These are phyloP conservation scores for Spathaspora boniae DNA, from an alignment of 805 yeast species.

Conservation along the genomic window DNA sequence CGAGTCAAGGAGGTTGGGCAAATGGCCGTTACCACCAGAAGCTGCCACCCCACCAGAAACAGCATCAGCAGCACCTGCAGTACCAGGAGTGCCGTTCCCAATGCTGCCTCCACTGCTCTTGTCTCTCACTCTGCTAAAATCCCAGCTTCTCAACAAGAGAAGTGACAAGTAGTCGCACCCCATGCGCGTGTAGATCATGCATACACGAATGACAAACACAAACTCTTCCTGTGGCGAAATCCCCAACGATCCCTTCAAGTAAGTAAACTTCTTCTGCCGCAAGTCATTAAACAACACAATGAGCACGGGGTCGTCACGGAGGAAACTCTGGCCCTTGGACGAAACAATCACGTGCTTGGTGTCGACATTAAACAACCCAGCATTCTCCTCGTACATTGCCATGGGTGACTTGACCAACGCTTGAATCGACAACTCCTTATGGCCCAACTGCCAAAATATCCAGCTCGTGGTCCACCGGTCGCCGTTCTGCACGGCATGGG, in stretches of 20 bases:
- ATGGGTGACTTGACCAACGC: conserved; percentile 59
- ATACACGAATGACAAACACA: conserved; percentile 57
- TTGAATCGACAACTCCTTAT: conserved; percentile 48
- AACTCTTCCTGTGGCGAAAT: conserved; percentile 50
- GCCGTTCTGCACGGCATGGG: conserved; percentile 55
- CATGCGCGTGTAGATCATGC: conserved; percentile 74
- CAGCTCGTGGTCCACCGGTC: conserved; percentile 83
- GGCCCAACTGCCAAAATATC: conserved; percentile 63
- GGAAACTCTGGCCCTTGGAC: conserved; percentile 27
- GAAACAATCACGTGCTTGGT: conserved; percentile 5
- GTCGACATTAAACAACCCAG: conserved; percentile 16
- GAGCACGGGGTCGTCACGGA: conserved; percentile 80
- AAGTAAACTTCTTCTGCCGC: conserved; percentile 48
- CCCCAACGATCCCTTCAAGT: conserved; percentile 48
- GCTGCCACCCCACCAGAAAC: not conserved
- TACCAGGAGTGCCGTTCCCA: conserved; percentile 5
- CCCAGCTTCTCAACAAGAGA: conserved; percentile 65
- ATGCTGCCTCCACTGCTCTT: not conserved
- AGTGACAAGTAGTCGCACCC: conserved; percentile 84
- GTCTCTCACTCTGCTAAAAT: conserved; percentile 37
- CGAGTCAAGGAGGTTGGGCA: conserved; percentile 3
- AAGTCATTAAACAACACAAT: conserved; percentile 61
- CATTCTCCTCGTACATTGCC: conserved; percentile 21
- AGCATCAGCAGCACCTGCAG: not conserved
- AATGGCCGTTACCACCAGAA: conserved; percentile 1